Percentiles rank a stretch among this genome's conserved stretches.
Conservation (phyloP, 441 rosid genomes). For the Daphne laureola region DNA sequence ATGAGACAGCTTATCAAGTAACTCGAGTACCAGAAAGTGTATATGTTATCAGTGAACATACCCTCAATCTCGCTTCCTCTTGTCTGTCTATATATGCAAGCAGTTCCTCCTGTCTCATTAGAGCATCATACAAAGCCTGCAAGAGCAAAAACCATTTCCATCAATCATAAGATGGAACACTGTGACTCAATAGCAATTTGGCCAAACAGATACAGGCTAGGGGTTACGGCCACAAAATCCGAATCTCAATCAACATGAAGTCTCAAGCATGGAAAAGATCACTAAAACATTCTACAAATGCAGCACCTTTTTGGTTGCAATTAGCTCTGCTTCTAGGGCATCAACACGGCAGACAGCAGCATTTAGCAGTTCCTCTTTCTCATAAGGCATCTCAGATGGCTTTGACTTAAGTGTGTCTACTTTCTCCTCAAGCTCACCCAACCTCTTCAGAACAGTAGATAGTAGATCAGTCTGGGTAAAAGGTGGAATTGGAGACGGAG, state of each 20-base stretch:
- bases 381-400: constrained; percentile 88
- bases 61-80: constrained; percentile 63
- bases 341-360: constrained; percentile 97
- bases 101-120: constrained; percentile 91
- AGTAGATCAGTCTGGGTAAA: constrained; percentile 53
- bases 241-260: no score
- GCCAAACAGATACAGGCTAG: neutral
- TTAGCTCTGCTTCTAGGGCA: constrained; percentile 96
- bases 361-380: constrained; percentile 87
- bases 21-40: neutral
- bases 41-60: constrained; percentile 19
- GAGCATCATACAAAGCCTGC: constrained; percentile 82
- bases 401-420: constrained; percentile 76
- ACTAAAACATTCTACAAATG: neutral
- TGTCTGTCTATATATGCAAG: constrained; percentile 85
- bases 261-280: neutral
- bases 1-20: no score
- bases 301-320: constrained; percentile 90
- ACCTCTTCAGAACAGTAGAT: constrained; percentile 62
- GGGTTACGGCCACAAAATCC: neutral
- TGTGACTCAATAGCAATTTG: neutral
- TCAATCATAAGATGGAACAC: neutral
- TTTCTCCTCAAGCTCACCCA: constrained; percentile 82
- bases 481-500: constrained; percentile 57
- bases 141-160: neutral